These are phyloP conservation scores for Fusarium foetens DNA, from an alignment of 2,329 filamentous ascomycete species.

Conservation along the genomic window DNA sequence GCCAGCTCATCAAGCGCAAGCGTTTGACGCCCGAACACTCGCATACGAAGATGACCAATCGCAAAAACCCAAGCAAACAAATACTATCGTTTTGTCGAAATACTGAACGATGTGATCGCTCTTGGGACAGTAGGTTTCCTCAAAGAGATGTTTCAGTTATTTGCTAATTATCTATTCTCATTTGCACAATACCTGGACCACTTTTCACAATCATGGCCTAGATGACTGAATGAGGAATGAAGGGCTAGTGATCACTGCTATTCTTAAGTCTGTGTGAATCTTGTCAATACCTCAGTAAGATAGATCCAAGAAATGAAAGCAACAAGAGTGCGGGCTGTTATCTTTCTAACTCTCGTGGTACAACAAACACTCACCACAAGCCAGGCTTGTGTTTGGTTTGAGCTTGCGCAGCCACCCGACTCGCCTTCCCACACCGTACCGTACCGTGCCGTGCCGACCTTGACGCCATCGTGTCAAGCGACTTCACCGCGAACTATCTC, in stretches of 20 bases:
- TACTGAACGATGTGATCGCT: not conserved
- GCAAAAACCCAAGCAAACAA: not conserved
- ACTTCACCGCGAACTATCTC: not conserved
- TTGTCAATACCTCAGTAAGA: not conserved
- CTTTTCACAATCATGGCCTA: not conserved
- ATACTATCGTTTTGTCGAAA: not conserved
- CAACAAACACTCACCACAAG: conserved; percentile 2
- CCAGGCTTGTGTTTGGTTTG: conserved; percentile 5
- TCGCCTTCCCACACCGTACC: not conserved
- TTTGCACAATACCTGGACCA: not conserved
- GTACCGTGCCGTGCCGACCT: not conserved
- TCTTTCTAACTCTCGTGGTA: not conserved
- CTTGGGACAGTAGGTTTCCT: not conserved
- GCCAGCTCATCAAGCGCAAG: not conserved
- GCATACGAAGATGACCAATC: not conserved
- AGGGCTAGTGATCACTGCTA: not conserved
- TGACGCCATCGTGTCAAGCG: not conserved
- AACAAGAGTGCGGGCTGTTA: not conserved
- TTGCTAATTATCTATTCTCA: not conserved
- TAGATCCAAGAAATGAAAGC: not conserved
- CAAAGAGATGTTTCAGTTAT: not conserved
- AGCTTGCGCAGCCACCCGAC: conserved; percentile 29
- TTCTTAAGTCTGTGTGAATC: not conserved
- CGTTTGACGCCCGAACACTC: not conserved
- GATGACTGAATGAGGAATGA: not conserved